These are phyloP conservation scores for Sarcodon sp. DNA, from an alignment of 768 basidiomycete genomes.

Conservation along the genomic window DNA sequence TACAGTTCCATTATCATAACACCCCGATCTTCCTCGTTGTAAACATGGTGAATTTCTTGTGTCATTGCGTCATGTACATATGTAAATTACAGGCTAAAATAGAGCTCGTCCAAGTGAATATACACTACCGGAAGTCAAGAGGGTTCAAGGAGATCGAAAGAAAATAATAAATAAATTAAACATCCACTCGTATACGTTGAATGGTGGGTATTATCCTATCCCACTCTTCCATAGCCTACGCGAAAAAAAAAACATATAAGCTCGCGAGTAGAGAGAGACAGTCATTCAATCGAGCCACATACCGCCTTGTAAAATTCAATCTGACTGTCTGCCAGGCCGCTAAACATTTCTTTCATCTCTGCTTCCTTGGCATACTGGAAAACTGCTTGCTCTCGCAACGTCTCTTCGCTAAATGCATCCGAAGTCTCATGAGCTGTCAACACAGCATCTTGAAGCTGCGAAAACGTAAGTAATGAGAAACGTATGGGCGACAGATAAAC, in stretches of 20 bases:
- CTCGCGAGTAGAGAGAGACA: not conserved
- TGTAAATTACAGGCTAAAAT: too few species aligned
- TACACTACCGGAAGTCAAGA: not conserved
- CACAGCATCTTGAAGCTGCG: constrained; percentile 79
- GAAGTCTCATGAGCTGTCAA: constrained; percentile 91
- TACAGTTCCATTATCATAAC: too few species aligned
- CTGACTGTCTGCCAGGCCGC: constrained; percentile 83
- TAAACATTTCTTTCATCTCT: constrained; percentile 96
- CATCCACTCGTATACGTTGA: constrained; percentile 89
- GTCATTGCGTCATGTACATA: too few species aligned
- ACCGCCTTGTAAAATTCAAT: constrained; percentile 90
- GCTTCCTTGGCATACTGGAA: constrained; percentile 87
- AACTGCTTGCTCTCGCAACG: constrained; percentile 76
- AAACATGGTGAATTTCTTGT: too few species aligned
- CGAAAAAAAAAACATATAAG: constrained; percentile 1
- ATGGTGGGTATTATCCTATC: constrained; percentile 88
- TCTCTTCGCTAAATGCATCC: constrained; percentile 93
- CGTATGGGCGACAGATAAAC: not conserved
- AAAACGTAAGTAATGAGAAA: not conserved
- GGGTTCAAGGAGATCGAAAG: not conserved
- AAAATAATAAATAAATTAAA: constrained; percentile 26
- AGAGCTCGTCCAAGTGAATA: too few species aligned
- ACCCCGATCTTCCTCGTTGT: too few species aligned
- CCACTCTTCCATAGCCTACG: constrained; percentile 93
- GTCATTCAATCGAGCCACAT: constrained; percentile 5